phyloP scores from a whole-genome alignment of 257 asterid genomes.

The Gentiana macrophylla region DNA sequence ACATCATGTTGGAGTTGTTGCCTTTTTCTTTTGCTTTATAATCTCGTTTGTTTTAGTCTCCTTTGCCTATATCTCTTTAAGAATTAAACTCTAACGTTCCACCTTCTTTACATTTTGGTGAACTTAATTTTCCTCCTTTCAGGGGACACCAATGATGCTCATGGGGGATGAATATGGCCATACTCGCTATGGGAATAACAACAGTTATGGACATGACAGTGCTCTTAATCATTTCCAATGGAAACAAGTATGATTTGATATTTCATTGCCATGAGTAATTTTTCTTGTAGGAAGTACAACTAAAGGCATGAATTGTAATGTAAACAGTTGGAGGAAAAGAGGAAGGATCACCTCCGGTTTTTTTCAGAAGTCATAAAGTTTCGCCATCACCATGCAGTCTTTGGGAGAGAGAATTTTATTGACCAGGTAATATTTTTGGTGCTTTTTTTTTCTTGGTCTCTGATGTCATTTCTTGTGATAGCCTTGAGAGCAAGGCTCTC shows the following conservation, averaged over 20 bases:
- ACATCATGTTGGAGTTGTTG: too few relatives aligned
- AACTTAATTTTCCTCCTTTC: slow-evolving; percentile 7
- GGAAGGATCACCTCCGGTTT: slow-evolving; percentile 63
- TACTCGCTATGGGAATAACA: slow-evolving; percentile 88
- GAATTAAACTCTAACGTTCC: too few relatives aligned
- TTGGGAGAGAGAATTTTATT: slow-evolving; percentile 56
- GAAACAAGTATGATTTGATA: slow-evolving; percentile 50
- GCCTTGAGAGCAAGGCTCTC: not conserved
- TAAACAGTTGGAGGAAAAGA: slow-evolving; percentile 71
- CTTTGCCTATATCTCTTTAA: too few relatives aligned
- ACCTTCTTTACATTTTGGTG: too few relatives aligned
- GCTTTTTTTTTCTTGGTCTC: not conserved
- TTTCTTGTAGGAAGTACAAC: slow-evolving; percentile 6
- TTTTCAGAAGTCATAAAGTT: slow-evolving; percentile 81
- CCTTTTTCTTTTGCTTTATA: too few relatives aligned
- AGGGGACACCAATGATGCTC: slow-evolving; percentile 99
- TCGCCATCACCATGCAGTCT: slow-evolving; percentile 43
- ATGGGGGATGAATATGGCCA: slow-evolving; percentile 99
- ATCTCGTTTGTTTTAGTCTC: too few relatives aligned
- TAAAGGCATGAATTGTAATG: slow-evolving; percentile 15
- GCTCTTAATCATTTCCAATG: slow-evolving; percentile 86
- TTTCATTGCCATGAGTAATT: slow-evolving; percentile 3
- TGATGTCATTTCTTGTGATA: not conserved
- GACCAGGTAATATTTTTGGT: slow-evolving; percentile 47
- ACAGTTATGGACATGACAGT: slow-evolving; percentile 94